A percentile compares a stretch with the other conserved stretches of the same genome.
These are phyloP conservation scores for Anthracocystis setariae DNA, from an alignment of 1,284 basidiomycete species.

Conservation along the genomic window DNA sequence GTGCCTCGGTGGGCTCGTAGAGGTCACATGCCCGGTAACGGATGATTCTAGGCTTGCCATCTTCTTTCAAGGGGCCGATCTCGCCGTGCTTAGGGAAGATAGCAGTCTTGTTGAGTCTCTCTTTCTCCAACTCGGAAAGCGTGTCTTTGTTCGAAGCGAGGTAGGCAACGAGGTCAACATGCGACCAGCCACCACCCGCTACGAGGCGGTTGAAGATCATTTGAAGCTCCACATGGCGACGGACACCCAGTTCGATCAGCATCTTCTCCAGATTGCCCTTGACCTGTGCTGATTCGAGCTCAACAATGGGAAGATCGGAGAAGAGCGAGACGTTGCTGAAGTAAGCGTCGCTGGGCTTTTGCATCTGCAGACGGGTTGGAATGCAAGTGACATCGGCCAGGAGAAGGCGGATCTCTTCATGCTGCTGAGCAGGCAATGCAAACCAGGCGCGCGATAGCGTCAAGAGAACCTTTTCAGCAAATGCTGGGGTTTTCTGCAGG, in stretches of 20 bases:
- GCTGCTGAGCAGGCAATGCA: conserved; percentile 74
- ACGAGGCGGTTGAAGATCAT: conserved; percentile 69
- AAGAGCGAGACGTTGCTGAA: conserved; percentile 89
- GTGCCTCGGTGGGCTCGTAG: conserved; percentile 83
- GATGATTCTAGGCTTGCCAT: conserved; percentile 51
- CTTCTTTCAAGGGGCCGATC: conserved; percentile 51
- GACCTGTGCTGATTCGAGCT: conserved; percentile 76
- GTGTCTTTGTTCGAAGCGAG: conserved; percentile 84
- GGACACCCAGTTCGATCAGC: conserved; percentile 81
- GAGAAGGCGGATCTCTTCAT: conserved; percentile 73
- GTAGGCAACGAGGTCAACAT: conserved; percentile 68
- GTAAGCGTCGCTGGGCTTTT: conserved; percentile 80
- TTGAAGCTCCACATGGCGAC: conserved; percentile 80
- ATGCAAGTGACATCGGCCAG: conserved; percentile 80
- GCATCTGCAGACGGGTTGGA: conserved; percentile 84
- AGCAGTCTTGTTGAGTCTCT: conserved; percentile 79
- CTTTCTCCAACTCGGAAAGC: conserved; percentile 77
- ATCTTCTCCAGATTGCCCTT: conserved; percentile 83
- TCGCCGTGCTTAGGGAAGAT: conserved; percentile 77
- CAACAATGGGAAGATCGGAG: conserved; percentile 80
- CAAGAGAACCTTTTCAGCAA: conserved; percentile 83
- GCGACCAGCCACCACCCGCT: conserved; percentile 69
- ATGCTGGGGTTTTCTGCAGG: conserved; percentile 76
- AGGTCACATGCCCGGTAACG: conserved; percentile 63
- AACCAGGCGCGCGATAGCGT: conserved; percentile 82